Conservation (phyloP, 352 stramenopile species). For the Phytophthora nicotianae region DNA sequence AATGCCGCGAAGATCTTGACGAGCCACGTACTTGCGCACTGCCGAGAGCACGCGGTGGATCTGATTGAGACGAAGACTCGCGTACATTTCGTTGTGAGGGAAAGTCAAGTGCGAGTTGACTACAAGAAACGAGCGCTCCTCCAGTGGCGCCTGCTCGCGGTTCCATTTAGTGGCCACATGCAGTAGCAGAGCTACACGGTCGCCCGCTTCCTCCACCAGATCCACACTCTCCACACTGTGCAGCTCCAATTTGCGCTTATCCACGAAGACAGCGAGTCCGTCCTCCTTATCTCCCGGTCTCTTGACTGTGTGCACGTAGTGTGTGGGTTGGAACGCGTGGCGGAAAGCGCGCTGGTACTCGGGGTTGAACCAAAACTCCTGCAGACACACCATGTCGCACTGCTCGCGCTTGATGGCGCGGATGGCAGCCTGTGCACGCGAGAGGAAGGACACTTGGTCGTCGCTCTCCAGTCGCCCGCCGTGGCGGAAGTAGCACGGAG, state of each 20-base stretch:
- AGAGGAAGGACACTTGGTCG: conserved; percentile 62
- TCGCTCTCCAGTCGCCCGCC: conserved; percentile 74
- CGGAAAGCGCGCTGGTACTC: conserved; percentile 79
- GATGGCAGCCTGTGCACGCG: conserved; percentile 75
- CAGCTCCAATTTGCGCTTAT: conserved; percentile 78
- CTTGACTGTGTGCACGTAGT: conserved; percentile 80
- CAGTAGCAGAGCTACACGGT: conserved; percentile 85
- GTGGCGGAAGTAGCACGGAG: conserved; percentile 88
- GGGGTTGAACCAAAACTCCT: conserved; percentile 87
- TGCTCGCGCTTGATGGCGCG: conserved; percentile 71
- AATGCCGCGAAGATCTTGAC: conserved; percentile 67
- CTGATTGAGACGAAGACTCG: conserved; percentile 77
- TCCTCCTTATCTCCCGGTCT: conserved; percentile 81
- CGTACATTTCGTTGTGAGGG: conserved; percentile 81
- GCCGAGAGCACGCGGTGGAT: conserved; percentile 80
- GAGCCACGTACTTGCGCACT: conserved; percentile 68
- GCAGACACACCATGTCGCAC: conserved; percentile 81
- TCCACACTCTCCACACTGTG: conserved; percentile 81
- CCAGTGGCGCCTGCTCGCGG: conserved; percentile 42
- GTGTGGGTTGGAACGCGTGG: conserved; percentile 58
- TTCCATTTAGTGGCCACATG: conserved; percentile 87
- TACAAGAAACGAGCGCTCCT: conserved; percentile 77
- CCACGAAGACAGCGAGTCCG: conserved; percentile 79
- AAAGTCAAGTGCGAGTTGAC: conserved; percentile 90
- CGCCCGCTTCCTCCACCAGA: conserved; percentile 73